phyloP scores from a whole-genome alignment of 495 filamentous ascomycete genomes.

The Hypoxylon trugodes region DNA sequence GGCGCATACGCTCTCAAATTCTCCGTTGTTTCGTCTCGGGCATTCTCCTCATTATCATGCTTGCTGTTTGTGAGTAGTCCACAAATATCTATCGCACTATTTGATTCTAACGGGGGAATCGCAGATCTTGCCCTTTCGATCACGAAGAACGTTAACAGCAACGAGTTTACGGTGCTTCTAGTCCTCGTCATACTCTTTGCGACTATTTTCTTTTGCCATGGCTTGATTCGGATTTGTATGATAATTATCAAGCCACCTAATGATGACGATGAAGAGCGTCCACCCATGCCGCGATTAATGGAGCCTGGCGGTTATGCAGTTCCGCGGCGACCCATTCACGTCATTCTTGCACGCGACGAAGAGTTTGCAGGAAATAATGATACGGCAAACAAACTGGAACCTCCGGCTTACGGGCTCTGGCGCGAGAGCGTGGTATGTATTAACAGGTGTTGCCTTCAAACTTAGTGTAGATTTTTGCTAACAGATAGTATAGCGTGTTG shows the following conservation, averaged over 20 bases:
- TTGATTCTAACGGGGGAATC: constrained; percentile 22
- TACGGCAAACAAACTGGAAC: constrained; percentile 66
- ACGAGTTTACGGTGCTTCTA: constrained; percentile 76
- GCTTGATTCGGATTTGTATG: constrained; percentile 76
- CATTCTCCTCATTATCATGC: constrained; percentile 59
- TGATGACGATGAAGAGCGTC: constrained; percentile 42
- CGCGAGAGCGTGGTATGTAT: constrained; percentile 78
- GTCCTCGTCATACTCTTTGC: constrained; percentile 76
- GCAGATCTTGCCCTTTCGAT: constrained; percentile 75
- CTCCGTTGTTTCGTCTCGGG: constrained; percentile 66
- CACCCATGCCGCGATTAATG: constrained; percentile 50
- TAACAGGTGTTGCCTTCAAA: neutral
- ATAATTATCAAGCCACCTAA: constrained; percentile 55
- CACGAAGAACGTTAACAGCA: constrained; percentile 61
- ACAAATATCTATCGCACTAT: neutral
- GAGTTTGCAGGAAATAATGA: constrained; percentile 63
- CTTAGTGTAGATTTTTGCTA: constrained; percentile 16
- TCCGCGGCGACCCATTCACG: constrained; percentile 67
- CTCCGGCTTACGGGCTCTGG: constrained; percentile 91
- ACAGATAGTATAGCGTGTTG: constrained; percentile 64
- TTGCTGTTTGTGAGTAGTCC: constrained; percentile 65
- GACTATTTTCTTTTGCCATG: constrained; percentile 82
- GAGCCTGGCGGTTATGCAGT: constrained; percentile 67
- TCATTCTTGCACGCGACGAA: constrained; percentile 69
- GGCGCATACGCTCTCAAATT: constrained; percentile 62